Evolutionary conservation across 1,139 yeast species (phyloP), one percentile per base, ranked within the genome.

Genomic region (Kodamaea derodonti): DNA sequence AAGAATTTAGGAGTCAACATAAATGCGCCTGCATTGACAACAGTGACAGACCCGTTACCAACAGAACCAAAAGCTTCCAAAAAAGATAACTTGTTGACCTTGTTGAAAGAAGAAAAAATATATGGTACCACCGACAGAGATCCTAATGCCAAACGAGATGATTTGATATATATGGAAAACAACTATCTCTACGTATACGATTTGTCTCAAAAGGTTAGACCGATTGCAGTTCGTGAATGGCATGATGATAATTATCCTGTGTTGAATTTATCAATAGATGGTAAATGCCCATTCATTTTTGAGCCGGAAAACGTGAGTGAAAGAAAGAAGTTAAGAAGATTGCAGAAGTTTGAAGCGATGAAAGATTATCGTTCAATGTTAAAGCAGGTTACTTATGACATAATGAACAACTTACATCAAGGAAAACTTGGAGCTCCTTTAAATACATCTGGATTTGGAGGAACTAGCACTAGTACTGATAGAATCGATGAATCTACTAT

Each of bases 81-180:
- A 23, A 42, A 35, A 31, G 50, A 46, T 35, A 69, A 66, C 38
- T 69, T 92, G 38, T 79, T 83, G 30, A 76, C 80, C 38, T 67
- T 92, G 45, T 72, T 90, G 46, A 79, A 79, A 43, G 90, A 86
- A 52, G 98, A 94, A 54, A 85, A 86, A 51, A 65, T 86, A 15
- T 78, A 79, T 54, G 96, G 96, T 8, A 84, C 95, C 1, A 76
- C 84, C 24, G 97, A 92, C 58, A 73, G 95, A 46, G 97, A 90
- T 56, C 94, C 95, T 14, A 75, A 71, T 45, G 90, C 95, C 4
- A 80, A 73, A 45, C 71, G 95, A 37, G 95, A 86, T 46, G 97
- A 90, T 55, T 75, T 84, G 49, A 80, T 83, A 52, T 85, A 86
- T 55, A 85, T 94, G 57, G 80, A 80, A 35, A 62, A 62, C 34